Base-by-base conservation (phyloP, 805 yeast genomes). In the Torulaspora gathmanii region DNA sequence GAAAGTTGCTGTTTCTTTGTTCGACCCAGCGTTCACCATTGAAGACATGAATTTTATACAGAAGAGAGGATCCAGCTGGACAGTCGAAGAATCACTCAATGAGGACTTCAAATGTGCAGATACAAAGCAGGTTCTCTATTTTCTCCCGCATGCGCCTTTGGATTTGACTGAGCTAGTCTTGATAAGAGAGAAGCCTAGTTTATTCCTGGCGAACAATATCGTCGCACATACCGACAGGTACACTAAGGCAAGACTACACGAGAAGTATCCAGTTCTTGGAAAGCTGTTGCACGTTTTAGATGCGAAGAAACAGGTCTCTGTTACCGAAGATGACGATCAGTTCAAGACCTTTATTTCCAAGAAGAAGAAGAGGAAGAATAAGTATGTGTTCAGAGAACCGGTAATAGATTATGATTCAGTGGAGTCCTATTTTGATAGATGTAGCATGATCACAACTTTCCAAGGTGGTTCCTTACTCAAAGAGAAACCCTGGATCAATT, bases 81-180 rank as follows among this genome's bases (percentile, higher is more conserved):
- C 53, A 2, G 61, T 68, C 5, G 55, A 51, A 6, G 67, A 63
- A 25, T 10, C 43, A 15, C 36, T 40, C 3, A 28, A 45, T 2
- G 58, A 59, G 2, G 57, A 60, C 46, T 54, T 51, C 4, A 49
- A 57, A 17, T 54, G 44, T 13, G 37, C 44, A 12, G 38, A 43
- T 8, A 34, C 50, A 0, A 15, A 37, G 1, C 28, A 49, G 1
- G 66, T 72, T 0, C 62, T 86, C 2, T 83, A 69, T 59, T 85
- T 78, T 56, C 69, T 86, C 37, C 95, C 95, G 0, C 95, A 86
- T 65, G 91, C 90, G 0, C 86, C 88, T 1, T 62, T 82, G 31
- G 69, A 61, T 13, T 55, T 80, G 13, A 75, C 82, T 1, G 73
- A 78, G 33, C n/a, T 20, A 1, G 50, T 79, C 1, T 40, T 79